Evolutionary conservation across 75 land plant species (phyloP).

Genomic region (Picea sitchensis): DNA sequence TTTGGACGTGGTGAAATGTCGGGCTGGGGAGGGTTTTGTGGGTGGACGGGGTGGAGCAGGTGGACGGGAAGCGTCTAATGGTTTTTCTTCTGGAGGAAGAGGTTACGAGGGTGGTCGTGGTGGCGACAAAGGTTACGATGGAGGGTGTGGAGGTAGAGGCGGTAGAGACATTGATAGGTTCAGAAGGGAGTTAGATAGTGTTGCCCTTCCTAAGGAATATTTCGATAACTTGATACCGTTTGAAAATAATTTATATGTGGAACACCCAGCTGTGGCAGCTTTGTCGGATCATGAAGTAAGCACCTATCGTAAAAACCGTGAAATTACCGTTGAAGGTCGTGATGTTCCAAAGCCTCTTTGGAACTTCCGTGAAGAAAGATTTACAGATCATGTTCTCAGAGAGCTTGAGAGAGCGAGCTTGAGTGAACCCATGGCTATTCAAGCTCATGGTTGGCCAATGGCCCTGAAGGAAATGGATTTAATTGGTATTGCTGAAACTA

Average conservation of each 20-base stretch:
- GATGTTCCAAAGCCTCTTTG: conserved; percentile 86
- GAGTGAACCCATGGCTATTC: conserved; percentile 92
- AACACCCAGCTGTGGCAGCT: conserved; percentile 65
- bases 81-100: too few relatives aligned
- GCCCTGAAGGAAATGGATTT: conserved; percentile 93
- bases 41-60: too few relatives aligned
- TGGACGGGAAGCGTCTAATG: too few relatives aligned
- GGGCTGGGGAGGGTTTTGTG: too few relatives aligned
- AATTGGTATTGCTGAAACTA: conserved; percentile 93
- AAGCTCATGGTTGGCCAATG: conserved; percentile 99
- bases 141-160: conserved; percentile 32
- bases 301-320: conserved; percentile 57
- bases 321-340: conserved; percentile 81
- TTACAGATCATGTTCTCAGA: conserved; percentile 82
- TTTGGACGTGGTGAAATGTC: too few relatives aligned
- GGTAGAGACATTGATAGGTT: conserved; percentile 27
- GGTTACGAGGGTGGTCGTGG: too few relatives aligned
- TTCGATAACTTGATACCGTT: conserved; percentile 71
- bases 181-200: conserved; percentile 61
- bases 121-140: too few relatives aligned
- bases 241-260: conserved; percentile 93
- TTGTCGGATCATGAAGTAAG: conserved; percentile 75
- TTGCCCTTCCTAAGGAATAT: conserved; percentile 72
- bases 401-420: conserved; percentile 81
- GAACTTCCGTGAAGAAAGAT: conserved; percentile 74